Base-by-base conservation (phyloP, 2,329 filamentous ascomycete species). In the Orbilia quercus region DNA sequence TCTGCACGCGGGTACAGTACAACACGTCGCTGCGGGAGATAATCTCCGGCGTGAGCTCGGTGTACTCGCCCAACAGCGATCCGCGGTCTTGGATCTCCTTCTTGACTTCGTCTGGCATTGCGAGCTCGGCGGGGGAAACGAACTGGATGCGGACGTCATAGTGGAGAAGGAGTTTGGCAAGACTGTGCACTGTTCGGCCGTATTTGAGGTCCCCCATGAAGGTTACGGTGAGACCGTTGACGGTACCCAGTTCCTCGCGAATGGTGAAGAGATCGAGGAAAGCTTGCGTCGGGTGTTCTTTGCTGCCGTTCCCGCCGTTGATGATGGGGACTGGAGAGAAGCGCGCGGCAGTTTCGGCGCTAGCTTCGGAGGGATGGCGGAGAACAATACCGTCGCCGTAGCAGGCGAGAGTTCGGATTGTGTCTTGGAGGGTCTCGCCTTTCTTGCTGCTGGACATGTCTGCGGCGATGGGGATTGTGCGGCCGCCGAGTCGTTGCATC, bases 181-280 rank as follows among this genome's bases (percentile, higher is more conserved):
- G 86, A 5, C 93, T 97, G 85, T 99, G 95, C 11, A 99, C 94
- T 0, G 95, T 92, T 69, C 95, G 90, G 50, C 95, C 95, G 81
- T 97, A 96, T 76, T 90, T 88, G 67, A 99, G 88, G 79, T 99
- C 95, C 78, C 95, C 95, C 47, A 92, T 86, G 81, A 99, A 99
- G 55, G 95, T 99, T 79, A 99, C 96, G 47, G 92, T 98, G 75
- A 99, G 85, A 58, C 94, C 94, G 79, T 94, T 93, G 65, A 98
- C 94, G 0, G 93, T 97, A 75, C 95, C 95, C 7, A 98, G 86
- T 82, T 99, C 95, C 82, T 99, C 95, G 77, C 95, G 91, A 79
- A 99, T 99, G 62, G 95, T 98, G 84, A 97, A 99, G 67, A 99
- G 89, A 79, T 99, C 95, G 20, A 99, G 85, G 86, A 99, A 95